Evolutionary conservation across 176 grass and related monocot species (phyloP).

Genomic region (Lolium rigidum): DNA sequence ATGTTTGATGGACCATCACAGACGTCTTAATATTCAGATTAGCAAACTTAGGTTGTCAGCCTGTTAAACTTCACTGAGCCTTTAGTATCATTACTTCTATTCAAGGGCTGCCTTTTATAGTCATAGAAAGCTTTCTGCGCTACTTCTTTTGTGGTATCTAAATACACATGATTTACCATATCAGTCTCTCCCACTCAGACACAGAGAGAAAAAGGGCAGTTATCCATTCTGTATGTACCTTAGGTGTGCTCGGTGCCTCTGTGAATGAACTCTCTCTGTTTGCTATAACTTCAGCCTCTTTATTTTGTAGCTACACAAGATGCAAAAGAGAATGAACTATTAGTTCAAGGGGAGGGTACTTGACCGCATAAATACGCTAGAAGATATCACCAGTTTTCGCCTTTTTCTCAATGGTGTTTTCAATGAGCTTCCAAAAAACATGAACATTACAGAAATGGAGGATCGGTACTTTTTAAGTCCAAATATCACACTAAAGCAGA

Average conservation of each 20-base stretch:
- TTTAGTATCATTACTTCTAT: slow-evolving; percentile 33
- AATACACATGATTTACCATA: background rate
- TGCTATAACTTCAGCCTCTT: slow-evolving; percentile 79
- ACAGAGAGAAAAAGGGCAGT: background rate
- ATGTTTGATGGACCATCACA: background rate
- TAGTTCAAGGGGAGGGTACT: slow-evolving; percentile 28
- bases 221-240: slow-evolving; percentile 53
- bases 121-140: background rate
- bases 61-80: slow-evolving; percentile 8
- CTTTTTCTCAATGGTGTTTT: background rate
- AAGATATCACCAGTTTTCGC: background rate
- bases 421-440: background rate
- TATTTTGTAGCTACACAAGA: slow-evolving; percentile 82
- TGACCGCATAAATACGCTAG: slow-evolving; percentile 1
- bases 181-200: slow-evolving; percentile 23
- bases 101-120: background rate
- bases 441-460: background rate
- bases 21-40: slow-evolving; percentile 4
- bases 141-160: background rate
- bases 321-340: slow-evolving; percentile 30
- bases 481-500: slow-evolving; percentile 27
- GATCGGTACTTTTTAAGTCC: slow-evolving; percentile 25
- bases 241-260: slow-evolving; percentile 87
- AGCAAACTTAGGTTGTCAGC: background rate
- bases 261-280: slow-evolving; percentile 80